phyloP scores from a whole-genome alignment of 441 rosid species.

The Pelargonium fulgidum region DNA sequence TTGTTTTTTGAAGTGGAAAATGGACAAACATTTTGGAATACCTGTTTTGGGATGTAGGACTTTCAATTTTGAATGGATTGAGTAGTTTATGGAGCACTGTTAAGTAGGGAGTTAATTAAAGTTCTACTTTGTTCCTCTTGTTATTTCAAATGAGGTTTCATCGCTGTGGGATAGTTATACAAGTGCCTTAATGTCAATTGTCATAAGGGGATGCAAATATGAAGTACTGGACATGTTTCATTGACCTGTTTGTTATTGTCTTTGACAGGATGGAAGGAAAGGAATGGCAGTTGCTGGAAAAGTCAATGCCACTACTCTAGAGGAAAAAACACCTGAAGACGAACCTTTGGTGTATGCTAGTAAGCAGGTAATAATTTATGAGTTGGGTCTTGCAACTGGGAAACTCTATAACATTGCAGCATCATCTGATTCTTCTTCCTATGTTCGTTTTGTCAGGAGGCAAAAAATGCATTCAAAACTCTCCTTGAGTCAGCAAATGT shows the following conservation, averaged over 20 bases:
- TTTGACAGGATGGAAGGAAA: slow-evolving; percentile 57
- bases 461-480: slow-evolving; percentile 89
- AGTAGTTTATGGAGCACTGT: neutral
- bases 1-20: neutral
- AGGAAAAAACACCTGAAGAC: slow-evolving; percentile 63
- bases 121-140: neutral
- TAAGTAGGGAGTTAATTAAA: neutral
- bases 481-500: slow-evolving; percentile 84
- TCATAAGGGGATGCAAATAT: slow-evolving; percentile 1
- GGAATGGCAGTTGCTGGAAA: slow-evolving; percentile 46
- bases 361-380: slow-evolving; percentile 51
- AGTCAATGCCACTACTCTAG: slow-evolving; percentile 41
- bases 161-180: neutral
- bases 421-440: slow-evolving; percentile 7
- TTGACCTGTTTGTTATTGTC: slow-evolving; percentile 11
- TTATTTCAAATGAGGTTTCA: neutral
- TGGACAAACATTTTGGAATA: neutral
- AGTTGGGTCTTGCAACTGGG: slow-evolving; percentile 14
- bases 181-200: neutral
- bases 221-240: slow-evolving; percentile 6
- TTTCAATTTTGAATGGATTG: neutral
- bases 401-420: slow-evolving; percentile 8
- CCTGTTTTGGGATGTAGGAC: neutral
- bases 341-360: slow-evolving; percentile 70
- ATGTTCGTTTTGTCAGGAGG: slow-evolving; percentile 48